Conservation (phyloP, 352 stramenopile genomes). For the Pythium guiyangense region DNA sequence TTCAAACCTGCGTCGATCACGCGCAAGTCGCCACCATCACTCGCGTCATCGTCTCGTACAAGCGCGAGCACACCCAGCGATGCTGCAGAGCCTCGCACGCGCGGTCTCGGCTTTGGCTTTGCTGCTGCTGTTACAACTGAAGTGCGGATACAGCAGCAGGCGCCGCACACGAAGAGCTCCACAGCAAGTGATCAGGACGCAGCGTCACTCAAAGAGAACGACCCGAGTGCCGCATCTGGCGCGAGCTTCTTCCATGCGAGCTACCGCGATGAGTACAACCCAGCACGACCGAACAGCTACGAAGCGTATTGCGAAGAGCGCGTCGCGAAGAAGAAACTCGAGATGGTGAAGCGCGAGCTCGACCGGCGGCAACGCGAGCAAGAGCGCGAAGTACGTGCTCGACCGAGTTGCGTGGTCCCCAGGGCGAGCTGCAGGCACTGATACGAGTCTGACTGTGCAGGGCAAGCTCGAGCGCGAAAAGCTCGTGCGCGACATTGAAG, state of each 20-base stretch:
- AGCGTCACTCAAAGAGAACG: too few relatives aligned
- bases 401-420: too few relatives aligned
- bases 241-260: conserved; percentile 65
- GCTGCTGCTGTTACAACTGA: conserved; percentile 27
- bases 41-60: neutral
- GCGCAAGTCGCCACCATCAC: conserved; percentile 19
- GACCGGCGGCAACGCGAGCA: conserved; percentile 71
- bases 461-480: conserved; percentile 64
- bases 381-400: conserved; percentile 46
- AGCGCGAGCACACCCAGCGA: neutral
- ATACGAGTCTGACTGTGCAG: conserved; percentile 30
- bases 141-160: conserved; percentile 21
- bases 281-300: conserved; percentile 86
- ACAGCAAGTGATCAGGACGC: too few relatives aligned
- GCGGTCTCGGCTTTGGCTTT: conserved; percentile 29
- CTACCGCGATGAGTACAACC: conserved; percentile 87
- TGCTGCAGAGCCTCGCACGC: conserved; percentile 2
- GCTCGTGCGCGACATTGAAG: conserved; percentile 63
- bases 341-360: conserved; percentile 79
- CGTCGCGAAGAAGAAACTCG: conserved; percentile 64
- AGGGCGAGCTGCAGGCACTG: too few relatives aligned
- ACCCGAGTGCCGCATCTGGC: conserved; percentile 12
- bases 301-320: conserved; percentile 83
- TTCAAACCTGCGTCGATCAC: conserved; percentile 57
- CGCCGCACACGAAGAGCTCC: neutral